These are phyloP conservation scores for Fraxinus dipetala DNA, from an alignment of 305 asterid species.

Conservation along the genomic window DNA sequence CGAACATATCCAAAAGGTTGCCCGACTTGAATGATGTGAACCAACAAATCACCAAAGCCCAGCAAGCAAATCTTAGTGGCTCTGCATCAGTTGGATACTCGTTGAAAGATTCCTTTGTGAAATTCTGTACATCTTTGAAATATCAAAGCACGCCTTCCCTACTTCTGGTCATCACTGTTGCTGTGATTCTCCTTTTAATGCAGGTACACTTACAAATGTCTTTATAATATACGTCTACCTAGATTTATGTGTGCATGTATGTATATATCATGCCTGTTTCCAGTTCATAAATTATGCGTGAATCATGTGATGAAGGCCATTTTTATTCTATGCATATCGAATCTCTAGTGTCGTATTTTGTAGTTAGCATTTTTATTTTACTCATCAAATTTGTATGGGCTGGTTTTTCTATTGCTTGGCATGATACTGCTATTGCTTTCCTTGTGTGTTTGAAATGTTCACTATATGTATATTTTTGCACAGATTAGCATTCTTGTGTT, in stretches of 20 bases:
- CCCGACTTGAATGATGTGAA: slow-evolving; percentile 33
- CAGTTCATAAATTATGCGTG: neutral
- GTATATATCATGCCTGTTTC: neutral
- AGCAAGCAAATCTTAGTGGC: slow-evolving; percentile 16
- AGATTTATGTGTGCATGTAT: neutral
- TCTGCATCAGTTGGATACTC: slow-evolving; percentile 40
- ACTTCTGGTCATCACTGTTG: slow-evolving; percentile 53
- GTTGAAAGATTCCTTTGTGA: slow-evolving; percentile 36
- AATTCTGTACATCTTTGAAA: slow-evolving; percentile 46
- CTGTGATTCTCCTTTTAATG: slow-evolving; percentile 72
- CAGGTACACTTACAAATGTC: slow-evolving; percentile 53
- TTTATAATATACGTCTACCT: neutral
- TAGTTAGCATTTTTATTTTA: neutral
- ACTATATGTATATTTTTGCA: neutral
- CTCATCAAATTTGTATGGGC: neutral
- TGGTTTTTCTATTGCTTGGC: neutral
- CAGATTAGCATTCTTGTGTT: slow-evolving; percentile 85
- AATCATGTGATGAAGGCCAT: neutral
- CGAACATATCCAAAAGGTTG: slow-evolving; percentile 27
- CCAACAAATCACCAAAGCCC: slow-evolving; percentile 32
- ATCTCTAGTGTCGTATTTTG: neutral
- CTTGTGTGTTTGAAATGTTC: neutral
- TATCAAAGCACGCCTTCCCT: slow-evolving; percentile 49
- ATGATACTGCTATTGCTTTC: neutral
- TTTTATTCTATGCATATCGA: neutral